Evolutionary conservation across 768 basidiomycete genomes (phyloP).

Genomic region (Naganishia kalamii): DNA sequence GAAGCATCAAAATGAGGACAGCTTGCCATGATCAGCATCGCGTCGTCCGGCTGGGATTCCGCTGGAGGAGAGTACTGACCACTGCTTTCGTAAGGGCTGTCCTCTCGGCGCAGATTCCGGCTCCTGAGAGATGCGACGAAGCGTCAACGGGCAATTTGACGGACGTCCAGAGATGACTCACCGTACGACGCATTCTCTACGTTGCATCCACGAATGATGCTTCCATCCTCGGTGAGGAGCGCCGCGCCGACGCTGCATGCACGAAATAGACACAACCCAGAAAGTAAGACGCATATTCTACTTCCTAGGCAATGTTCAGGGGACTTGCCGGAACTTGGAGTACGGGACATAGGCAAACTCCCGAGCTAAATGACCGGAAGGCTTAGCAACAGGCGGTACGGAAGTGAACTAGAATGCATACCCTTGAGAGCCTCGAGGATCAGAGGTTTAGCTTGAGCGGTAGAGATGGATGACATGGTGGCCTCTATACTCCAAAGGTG

Average conservation of each 20-base stretch:
- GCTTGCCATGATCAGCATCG: too few relatives aligned
- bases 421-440: constrained; percentile 1
- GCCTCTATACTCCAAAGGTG: too few relatives aligned
- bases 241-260: constrained; percentile 67
- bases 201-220: constrained; percentile 76
- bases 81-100: constrained; percentile 93
- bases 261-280: not conserved
- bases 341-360: constrained; percentile 72
- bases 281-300: not conserved
- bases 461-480: not conserved
- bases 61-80: constrained; percentile 52
- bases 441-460: not conserved
- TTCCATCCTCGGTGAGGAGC: constrained; percentile 60
- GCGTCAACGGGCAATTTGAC: not conserved
- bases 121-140: constrained; percentile 54
- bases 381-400: too few relatives aligned
- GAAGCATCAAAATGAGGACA: not conserved
- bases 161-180: constrained; percentile 41
- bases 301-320: not conserved
- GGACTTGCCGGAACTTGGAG: constrained; percentile 65
- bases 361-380: constrained; percentile 38
- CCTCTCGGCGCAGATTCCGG: constrained; percentile 85
- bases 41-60: too few relatives aligned
- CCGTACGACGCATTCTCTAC: constrained; percentile 92
- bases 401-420: not conserved